Percentiles rank a stretch among this genome's conserved stretches.
phyloP scores from a whole-genome alignment of 2,329 filamentous ascomycete genomes.

The Ploettnerulaceae sp. region DNA sequence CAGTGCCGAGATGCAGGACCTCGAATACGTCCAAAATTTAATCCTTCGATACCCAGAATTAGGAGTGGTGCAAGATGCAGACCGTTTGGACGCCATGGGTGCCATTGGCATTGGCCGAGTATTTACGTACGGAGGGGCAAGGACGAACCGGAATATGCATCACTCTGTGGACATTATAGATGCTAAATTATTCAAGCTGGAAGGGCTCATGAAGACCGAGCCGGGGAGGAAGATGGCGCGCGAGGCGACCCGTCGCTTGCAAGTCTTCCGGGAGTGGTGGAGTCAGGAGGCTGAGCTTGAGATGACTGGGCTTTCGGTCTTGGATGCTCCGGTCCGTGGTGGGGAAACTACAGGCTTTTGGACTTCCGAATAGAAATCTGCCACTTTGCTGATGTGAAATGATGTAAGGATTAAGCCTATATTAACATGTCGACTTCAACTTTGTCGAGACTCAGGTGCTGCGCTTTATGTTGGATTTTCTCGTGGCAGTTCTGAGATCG shows the following conservation, averaged over 20 bases:
- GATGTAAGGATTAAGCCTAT: no score
- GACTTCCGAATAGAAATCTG: neutral
- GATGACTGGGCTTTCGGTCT: slow-evolving; percentile 2
- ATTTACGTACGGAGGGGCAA: slow-evolving; percentile 71
- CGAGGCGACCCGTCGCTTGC: slow-evolving; percentile 47
- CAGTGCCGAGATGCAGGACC: slow-evolving; percentile 64
- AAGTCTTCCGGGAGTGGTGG: slow-evolving; percentile 52
- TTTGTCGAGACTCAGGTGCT: no score
- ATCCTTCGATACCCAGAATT: slow-evolving; percentile 66
- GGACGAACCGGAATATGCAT: slow-evolving; percentile 48
- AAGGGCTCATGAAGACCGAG: slow-evolving; percentile 57
- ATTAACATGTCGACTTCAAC: no score
- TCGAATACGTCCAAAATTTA: slow-evolving; percentile 52
- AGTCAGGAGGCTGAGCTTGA: slow-evolving; percentile 38
- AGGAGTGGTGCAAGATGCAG: slow-evolving; percentile 85
- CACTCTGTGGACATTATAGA: slow-evolving; percentile 67
- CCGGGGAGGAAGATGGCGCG: slow-evolving; percentile 47
- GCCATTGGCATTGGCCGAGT: slow-evolving; percentile 75
- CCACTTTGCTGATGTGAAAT: no score
- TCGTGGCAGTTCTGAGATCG: no score
- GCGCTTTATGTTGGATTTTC: no score
- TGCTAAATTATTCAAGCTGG: slow-evolving; percentile 60
- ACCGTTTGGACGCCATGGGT: slow-evolving; percentile 86
- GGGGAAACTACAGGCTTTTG: neutral
- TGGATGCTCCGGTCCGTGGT: neutral